These are phyloP conservation scores for Panellus pusillus DNA, from an alignment of 768 basidiomycete genomes.

Conservation along the genomic window DNA sequence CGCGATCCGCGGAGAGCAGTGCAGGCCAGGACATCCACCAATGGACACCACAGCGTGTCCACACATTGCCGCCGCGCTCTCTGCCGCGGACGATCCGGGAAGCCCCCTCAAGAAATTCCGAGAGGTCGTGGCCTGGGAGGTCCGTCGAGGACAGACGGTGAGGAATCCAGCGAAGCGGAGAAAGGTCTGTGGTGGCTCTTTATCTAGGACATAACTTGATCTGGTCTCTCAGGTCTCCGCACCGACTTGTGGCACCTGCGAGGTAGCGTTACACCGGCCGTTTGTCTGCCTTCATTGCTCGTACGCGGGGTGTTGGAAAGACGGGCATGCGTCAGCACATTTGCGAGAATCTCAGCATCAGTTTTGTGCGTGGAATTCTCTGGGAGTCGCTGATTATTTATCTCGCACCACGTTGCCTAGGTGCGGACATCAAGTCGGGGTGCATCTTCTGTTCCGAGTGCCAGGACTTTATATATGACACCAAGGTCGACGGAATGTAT, in stretches of 20 bases:
- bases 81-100: neutral
- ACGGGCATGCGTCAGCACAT: conserved; percentile 13
- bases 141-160: conserved; percentile 8
- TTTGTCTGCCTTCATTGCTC: conserved; percentile 19
- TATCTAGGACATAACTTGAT: neutral
- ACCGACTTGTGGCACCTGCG: conserved; percentile 12
- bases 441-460: conserved; percentile 56
- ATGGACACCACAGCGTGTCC: conserved; percentile 4
- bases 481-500: conserved; percentile 34
- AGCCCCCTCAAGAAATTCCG: conserved; percentile 9
- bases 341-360: conserved; percentile 8
- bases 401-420: conserved; percentile 30
- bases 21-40: no score
- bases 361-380: conserved; percentile 1
- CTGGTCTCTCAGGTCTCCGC: neutral
- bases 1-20: no score
- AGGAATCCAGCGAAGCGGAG: conserved; percentile 12
- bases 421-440: conserved; percentile 55
- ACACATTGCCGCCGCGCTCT: conserved; percentile 10
- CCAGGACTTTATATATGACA: conserved; percentile 54
- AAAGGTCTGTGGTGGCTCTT: neutral
- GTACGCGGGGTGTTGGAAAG: conserved; percentile 21
- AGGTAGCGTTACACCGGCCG: conserved; percentile 13
- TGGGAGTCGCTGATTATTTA: neutral
- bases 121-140: conserved; percentile 13